Conservation (phyloP, 2,329 filamentous ascomycete genomes). For the Botrytis pseudocinerea region DNA sequence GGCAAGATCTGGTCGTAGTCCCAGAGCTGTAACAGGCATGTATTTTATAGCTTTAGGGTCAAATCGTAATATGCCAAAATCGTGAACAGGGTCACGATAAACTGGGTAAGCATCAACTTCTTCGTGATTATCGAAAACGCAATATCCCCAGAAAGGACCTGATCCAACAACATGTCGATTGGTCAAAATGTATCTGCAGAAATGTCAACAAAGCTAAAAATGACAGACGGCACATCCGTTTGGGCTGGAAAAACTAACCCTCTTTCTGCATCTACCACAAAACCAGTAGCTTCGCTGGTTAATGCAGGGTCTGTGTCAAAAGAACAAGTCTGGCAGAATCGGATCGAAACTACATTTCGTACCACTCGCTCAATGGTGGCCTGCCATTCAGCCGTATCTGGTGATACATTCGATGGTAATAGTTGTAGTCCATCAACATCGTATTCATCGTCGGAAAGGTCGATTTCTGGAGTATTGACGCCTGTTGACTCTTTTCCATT, state of each 20-base stretch:
- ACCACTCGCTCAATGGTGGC: slow-evolving; percentile 93
- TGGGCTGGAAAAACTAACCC: slow-evolving; percentile 50
- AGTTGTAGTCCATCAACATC: slow-evolving; percentile 43
- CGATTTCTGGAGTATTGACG: slow-evolving; percentile 40
- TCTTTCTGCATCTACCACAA: slow-evolving; percentile 91
- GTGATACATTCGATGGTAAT: slow-evolving; percentile 45
- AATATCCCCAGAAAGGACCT: slow-evolving; percentile 96
- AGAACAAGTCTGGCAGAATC: slow-evolving; percentile 96
- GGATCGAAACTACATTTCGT: slow-evolving; percentile 94
- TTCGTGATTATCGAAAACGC: slow-evolving; percentile 98
- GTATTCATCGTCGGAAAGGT: slow-evolving; percentile 39
- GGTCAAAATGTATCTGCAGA: slow-evolving; percentile 70
- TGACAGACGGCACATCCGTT: slow-evolving; percentile 3
- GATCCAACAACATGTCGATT: slow-evolving; percentile 93
- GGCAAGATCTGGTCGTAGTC: slow-evolving; percentile 81
- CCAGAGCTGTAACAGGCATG: slow-evolving; percentile 82
- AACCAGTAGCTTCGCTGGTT: slow-evolving; percentile 94
- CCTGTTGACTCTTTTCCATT: slow-evolving; percentile 42
- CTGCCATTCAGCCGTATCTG: slow-evolving; percentile 82
- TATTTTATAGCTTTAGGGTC: slow-evolving; percentile 96
- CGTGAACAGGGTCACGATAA: slow-evolving; percentile 96
- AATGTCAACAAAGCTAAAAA: slow-evolving; percentile 34
- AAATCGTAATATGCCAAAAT: slow-evolving; percentile 96
- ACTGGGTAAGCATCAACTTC: slow-evolving; percentile 94
- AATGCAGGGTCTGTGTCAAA: slow-evolving; percentile 97